Evolutionary conservation across 139 green algal genomes (phyloP), one percentile per base, ranked within the genome.

Genomic region (Ettlia oleoabundans): DNA sequence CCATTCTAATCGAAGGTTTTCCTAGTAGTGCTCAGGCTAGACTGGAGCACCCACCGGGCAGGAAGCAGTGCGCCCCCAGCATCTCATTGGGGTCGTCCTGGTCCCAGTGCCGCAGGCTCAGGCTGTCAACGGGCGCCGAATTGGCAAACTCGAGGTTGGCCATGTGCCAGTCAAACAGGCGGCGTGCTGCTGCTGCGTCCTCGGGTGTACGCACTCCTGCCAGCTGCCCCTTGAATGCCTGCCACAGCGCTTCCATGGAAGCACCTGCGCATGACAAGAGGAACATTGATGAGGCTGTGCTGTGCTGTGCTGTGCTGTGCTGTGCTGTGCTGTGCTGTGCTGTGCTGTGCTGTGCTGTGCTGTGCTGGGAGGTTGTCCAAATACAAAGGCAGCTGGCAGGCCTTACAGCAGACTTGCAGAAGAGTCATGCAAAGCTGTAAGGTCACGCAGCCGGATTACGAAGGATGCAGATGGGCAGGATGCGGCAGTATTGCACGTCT

Each of bases 81-180:
- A 93, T 62, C 83, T 98, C 95, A 82, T 96, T 89, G 13, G 92
- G 87, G 85, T 98, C 95, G 83, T 99, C 96, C 82, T 98, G 92
- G 82, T 98, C 96, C 96, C 96, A 99, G 55, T 93, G 88, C 72
- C 75, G 51, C 78, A 98, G 86, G 21, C 88, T 95, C 42, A 96
- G 85, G 41, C 77, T 76, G 26, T 85, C 53, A 63, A 96, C 55
- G 9, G 41, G 41, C n/a, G 63, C 63, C n/a, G 95, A 94, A 80
- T 99, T 99, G 77, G 96, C 96, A 89, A 98, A 99, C 89, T 99
- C 96, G 28, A 98, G 86, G 80, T 99, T 99, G 71, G 97, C 96
- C 35, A 97, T 84, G 89, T 99, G 97, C 96, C 96, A 99, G 71
- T 97, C 81, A 67, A 98, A 88, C 52, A 96, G 85, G 42, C 80